Base-by-base conservation (phyloP, 2,329 filamentous ascomycete genomes). In the Phyllosticta ampelicida region DNA sequence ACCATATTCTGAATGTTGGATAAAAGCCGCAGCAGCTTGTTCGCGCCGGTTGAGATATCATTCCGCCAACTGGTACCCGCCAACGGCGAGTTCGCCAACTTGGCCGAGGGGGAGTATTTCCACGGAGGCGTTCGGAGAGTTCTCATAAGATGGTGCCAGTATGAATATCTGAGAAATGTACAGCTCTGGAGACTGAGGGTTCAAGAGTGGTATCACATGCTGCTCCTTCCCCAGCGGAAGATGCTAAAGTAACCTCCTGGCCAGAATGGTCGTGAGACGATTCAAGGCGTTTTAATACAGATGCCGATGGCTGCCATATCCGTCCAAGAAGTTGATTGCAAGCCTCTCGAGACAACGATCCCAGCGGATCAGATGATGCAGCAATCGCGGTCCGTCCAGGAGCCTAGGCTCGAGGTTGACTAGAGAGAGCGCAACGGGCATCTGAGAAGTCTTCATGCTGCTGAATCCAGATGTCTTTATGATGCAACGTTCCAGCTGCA, bases 41-140 rank as follows among this genome's bases (percentile, higher is more conserved):
- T 91, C 84, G 0, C 83, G 80, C 10, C 89, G 81, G 66, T 96
- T 95, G 55, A 96, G 77, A 68, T 96, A 96, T 8, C 84, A 88
- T 54, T 81, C 76, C 9, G 91, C 90, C 54, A 95, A 77, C 65
- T 96, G 91, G 55, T 81, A 73, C 0, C 91, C 91, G 9, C 90
- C 90, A 26, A 96, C 77, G 2, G 85, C 88, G 28, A 96, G 80
- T 69, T 96, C 91, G 3, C 90, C 90, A 23, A 84, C 73, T 61
- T 89, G 79, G 0, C 87, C 89, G 6, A 79, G 61, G 0, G 85
- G 82, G 0, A 91, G 71, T 16, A 90, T 66, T 3, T 75, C 72
- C 30, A 83, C 74, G 6, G 72, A 63, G 6, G 64, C 50, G 3
- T 63, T 21, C 3, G 29, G 20, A 11, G 60, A 36, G 1, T 60